phyloP scores from a whole-genome alignment of 768 basidiomycete species.

The Pisolithus microcarpus region DNA sequence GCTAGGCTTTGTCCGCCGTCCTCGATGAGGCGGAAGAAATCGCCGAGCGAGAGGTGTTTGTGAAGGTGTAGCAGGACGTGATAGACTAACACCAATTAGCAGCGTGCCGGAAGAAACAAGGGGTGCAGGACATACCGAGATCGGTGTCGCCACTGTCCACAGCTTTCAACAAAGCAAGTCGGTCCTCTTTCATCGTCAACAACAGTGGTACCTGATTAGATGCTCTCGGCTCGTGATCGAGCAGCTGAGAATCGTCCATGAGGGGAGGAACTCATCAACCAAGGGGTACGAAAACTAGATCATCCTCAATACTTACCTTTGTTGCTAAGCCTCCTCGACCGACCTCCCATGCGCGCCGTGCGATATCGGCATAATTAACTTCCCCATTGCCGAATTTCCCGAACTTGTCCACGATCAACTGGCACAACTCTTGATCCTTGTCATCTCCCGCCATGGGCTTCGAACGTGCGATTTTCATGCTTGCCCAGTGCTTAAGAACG shows the following conservation, averaged over 20 bases:
- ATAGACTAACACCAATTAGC: conserved; percentile 53
- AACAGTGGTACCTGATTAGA: conserved; percentile 93
- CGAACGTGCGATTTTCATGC: conserved; percentile 78
- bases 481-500: conserved; percentile 94
- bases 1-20: conserved; percentile 73
- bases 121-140: conserved; percentile 50
- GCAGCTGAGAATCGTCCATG: conserved; percentile 41
- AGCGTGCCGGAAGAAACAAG: neutral
- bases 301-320: conserved; percentile 43
- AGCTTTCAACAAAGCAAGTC: conserved; percentile 78
- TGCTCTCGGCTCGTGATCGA: conserved; percentile 85
- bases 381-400: conserved; percentile 67
- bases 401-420: conserved; percentile 84
- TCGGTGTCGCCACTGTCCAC: conserved; percentile 95
- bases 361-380: conserved; percentile 93
- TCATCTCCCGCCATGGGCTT: conserved; percentile 52
- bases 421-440: conserved; percentile 75
- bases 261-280: neutral
- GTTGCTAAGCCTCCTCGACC: conserved; percentile 77
- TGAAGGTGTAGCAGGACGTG: conserved; percentile 87
- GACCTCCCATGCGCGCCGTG: conserved; percentile 86
- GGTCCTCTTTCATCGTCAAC: conserved; percentile 90
- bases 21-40: conserved; percentile 92
- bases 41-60: conserved; percentile 74
- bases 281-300: neutral